Evolutionary conservation across 2,329 filamentous ascomycete genomes (phyloP), one percentile per base, ranked within the genome.

Genomic region (Phialemoniopsis sp.): DNA sequence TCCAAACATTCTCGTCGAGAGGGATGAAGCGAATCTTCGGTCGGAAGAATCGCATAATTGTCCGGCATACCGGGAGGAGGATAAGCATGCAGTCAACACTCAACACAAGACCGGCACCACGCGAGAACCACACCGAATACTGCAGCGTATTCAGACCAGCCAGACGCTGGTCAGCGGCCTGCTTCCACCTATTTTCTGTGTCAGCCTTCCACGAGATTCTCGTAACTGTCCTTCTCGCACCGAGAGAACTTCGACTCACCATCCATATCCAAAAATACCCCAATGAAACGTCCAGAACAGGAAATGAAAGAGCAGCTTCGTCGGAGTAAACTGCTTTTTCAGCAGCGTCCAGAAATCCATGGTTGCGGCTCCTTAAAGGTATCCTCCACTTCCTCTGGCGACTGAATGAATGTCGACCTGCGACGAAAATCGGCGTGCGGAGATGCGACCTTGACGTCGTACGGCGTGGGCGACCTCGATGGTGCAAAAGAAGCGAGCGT

Each of bases 1-100:
- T 94, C 89, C 89, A 98, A 49, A 90, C 77, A 43, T 89, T 94
- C 67, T 98, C 93, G 56, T 98, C 93, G n/a, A 98, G 75, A 5
- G 93, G 93, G 12, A 97, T 60, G 70, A 86, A 95, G 62, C 81
- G 79, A 48, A 95, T 66, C 70, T 94, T 95, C 18, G 93, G 93
- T 47, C 93, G 80, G 41, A 97, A 63, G 57, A 80, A 85, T 59
- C 88, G 80, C 58, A 98, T 77, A 26, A 97, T 68, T 43, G 91
- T 97, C 51, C 93, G 78, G 71, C 91, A 98, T 72, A 98, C 95
- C 7, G 93, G 93, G 43, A 98, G 73, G 19, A 98, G 67, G 54
- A 98, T 95, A 48, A 97, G 72, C 56, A 88, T 85, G 40, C 80
- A 82, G 66, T 98, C 90, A 40, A 95, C 77, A 2, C 83, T 85